Conservation (phyloP, 768 basidiomycete species). For the Polyporus arcularius region DNA sequence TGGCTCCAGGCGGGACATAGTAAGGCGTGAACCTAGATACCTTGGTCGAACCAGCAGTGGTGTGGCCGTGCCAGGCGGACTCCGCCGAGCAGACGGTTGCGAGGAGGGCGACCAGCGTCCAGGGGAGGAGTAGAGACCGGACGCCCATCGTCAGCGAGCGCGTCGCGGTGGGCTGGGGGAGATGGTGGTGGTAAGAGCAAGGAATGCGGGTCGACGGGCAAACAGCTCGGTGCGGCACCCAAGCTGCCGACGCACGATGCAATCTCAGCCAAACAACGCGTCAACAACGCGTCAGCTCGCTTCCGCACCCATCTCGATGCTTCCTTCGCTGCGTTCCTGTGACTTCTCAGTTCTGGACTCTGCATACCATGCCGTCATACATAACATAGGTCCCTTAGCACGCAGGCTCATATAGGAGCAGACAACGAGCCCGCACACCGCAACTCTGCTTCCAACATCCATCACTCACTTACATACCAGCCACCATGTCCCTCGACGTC, state of each 20-base stretch:
- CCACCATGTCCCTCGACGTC: background rate
- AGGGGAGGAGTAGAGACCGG: slow-evolving; percentile 11
- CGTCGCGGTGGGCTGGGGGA: background rate
- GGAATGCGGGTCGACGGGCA: background rate
- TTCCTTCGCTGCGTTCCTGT: too few relatives aligned
- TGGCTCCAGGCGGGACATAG: slow-evolving; percentile 74
- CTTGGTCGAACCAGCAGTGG: slow-evolving; percentile 48
- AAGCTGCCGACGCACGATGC: background rate
- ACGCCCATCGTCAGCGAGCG: slow-evolving; percentile 16
- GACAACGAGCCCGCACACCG: background rate
- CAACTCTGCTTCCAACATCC: background rate
- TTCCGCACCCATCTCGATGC: too few relatives aligned
- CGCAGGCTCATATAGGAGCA: background rate
- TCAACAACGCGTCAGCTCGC: slow-evolving; percentile 1
- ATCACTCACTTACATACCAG: background rate
- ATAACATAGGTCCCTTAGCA: background rate
- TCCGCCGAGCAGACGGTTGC: slow-evolving; percentile 30
- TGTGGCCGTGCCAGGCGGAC: slow-evolving; percentile 72
- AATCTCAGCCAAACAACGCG: slow-evolving; percentile 15
- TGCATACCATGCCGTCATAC: too few relatives aligned
- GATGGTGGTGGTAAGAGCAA: background rate
- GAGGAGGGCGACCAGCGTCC: slow-evolving; percentile 25
- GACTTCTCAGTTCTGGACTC: too few relatives aligned
- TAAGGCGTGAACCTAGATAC: slow-evolving; percentile 60
- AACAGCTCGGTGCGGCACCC: background rate